Evolutionary conservation across 331 rosid genomes (phyloP).

Genomic region (Cucumis variabilis): DNA sequence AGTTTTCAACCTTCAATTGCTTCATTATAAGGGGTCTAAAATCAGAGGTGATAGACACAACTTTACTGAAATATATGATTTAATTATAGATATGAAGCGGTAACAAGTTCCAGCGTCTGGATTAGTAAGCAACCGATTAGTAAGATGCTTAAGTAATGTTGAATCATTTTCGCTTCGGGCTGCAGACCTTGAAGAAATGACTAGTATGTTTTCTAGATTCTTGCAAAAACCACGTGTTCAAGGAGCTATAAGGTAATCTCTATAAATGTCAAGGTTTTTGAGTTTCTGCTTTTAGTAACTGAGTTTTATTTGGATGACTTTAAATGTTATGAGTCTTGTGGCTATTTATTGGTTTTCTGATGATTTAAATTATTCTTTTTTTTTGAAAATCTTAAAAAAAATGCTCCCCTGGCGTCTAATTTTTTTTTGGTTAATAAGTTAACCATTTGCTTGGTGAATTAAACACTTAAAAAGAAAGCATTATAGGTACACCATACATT

Average conservation of each 20-base stretch:
- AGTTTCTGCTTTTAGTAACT: neutral
- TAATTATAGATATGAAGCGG: slow-evolving; percentile 64
- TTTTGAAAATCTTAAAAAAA: too few species aligned
- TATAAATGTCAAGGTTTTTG: neutral
- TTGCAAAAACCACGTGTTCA: slow-evolving; percentile 69
- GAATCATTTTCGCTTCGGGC: slow-evolving; percentile 80
- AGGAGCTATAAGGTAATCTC: slow-evolving; percentile 74
- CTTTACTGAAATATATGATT: neutral
- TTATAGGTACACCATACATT: too few species aligned
- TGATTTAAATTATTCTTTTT: too few species aligned
- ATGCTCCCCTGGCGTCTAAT: too few species aligned
- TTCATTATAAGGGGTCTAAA: slow-evolving; percentile 22
- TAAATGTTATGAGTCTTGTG: too few species aligned
- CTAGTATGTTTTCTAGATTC: slow-evolving; percentile 69
- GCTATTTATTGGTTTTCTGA: too few species aligned
- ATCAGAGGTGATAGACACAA: neutral
- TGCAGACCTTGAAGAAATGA: slow-evolving; percentile 79
- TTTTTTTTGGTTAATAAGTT: too few species aligned
- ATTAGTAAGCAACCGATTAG: slow-evolving; percentile 62
- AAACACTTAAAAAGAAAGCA: too few species aligned
- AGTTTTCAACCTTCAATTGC: neutral
- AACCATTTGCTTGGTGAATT: too few species aligned
- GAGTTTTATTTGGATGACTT: neutral
- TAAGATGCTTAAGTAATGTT: slow-evolving; percentile 67
- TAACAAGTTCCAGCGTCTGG: slow-evolving; percentile 57